Evolutionary conservation across 176 grass and related monocot species (phyloP).

Genomic region (Metroxylon sagu): DNA sequence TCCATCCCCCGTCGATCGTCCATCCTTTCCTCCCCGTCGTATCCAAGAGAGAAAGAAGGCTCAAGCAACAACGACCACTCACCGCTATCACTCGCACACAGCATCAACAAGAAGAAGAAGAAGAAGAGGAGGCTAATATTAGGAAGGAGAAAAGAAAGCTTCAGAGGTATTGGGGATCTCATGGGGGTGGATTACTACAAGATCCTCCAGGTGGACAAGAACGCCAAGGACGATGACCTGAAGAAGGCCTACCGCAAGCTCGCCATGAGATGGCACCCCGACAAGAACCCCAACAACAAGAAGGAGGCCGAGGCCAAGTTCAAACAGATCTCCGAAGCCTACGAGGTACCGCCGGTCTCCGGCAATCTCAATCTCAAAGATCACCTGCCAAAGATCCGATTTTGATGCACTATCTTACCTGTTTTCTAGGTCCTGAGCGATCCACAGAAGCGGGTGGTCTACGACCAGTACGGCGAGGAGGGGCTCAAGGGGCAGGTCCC

Average conservation of each 20-base stretch:
- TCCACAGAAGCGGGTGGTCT: conserved; percentile 66
- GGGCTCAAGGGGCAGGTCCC: conserved; percentile 67
- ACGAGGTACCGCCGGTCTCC: conserved; percentile 33
- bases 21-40: no score
- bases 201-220: conserved; percentile 61
- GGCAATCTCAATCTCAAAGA: neutral
- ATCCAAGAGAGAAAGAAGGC: no score
- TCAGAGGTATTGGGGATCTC: conserved; percentile 3
- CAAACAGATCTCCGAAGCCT: conserved; percentile 97
- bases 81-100: no score
- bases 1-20: no score
- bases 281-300: conserved; percentile 90
- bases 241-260: conserved; percentile 87
- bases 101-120: neutral
- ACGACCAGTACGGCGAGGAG: conserved; percentile 90
- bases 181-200: conserved; percentile 96
- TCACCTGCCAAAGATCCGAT: neutral
- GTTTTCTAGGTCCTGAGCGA: conserved; percentile 79
- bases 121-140: conserved; percentile 8
- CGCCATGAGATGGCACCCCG: conserved; percentile 97
- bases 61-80: no score
- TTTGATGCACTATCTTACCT: neutral
- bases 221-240: conserved; percentile 69
- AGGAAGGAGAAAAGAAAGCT: no score
- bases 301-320: conserved; percentile 94